phyloP scores from a whole-genome alignment of 2,329 filamentous ascomycete species.

The Anisogramma anomala region DNA sequence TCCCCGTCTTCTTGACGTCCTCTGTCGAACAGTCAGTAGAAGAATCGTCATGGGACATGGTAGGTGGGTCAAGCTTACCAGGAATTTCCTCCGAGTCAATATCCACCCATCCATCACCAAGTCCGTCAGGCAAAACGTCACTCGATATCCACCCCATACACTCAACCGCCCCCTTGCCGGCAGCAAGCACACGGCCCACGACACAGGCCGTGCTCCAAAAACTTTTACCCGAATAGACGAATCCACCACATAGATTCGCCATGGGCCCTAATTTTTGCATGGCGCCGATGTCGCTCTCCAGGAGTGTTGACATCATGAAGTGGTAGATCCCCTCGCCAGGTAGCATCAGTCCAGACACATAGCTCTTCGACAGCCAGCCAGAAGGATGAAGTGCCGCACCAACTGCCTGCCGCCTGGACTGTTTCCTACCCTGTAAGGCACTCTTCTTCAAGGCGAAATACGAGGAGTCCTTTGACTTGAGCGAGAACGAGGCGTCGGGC shows the following conservation, averaged over 20 bases:
- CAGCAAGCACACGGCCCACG: constrained; percentile 52
- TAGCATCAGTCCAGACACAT: constrained; percentile 52
- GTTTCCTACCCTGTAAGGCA: constrained; percentile 20
- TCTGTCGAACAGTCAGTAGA: constrained; percentile 24
- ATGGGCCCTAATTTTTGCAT: constrained; percentile 46
- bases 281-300: constrained; percentile 53
- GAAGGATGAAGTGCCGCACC: constrained; percentile 46
- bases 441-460: constrained; percentile 30
- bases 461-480: constrained; percentile 28
- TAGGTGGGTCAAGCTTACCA: constrained; percentile 27
- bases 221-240: constrained; percentile 51
- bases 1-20: constrained; percentile 37
- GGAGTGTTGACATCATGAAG: constrained; percentile 52
- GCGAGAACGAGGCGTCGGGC: constrained; percentile 24
- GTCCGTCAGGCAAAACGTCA: constrained; percentile 40
- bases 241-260: constrained; percentile 52
- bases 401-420: constrained; percentile 40
- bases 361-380: constrained; percentile 58
- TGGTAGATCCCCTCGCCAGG: constrained; percentile 53
- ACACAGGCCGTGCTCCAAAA: constrained; percentile 60
- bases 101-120: constrained; percentile 47
- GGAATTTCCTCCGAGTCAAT: constrained; percentile 43
- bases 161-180: constrained; percentile 48
- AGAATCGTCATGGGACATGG: neutral
- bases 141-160: constrained; percentile 60